phyloP scores from a whole-genome alignment of 2,329 filamentous ascomycete genomes.

The Colletotrichum euphorbiae region DNA sequence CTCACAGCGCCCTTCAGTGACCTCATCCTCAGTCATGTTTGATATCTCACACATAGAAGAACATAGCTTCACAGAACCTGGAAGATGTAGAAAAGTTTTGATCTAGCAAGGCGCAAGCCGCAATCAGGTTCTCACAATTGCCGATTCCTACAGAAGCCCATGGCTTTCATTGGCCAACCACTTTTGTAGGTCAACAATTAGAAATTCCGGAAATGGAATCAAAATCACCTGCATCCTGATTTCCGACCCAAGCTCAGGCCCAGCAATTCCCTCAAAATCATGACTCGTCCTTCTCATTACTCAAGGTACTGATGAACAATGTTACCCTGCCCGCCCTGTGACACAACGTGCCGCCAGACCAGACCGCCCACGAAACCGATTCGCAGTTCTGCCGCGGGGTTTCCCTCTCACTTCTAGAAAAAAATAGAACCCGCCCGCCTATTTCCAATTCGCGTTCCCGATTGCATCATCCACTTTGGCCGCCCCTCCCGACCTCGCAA shows the following conservation, averaged over 20 bases:
- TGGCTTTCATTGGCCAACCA: not conserved
- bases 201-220: not conserved
- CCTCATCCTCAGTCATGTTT: not conserved
- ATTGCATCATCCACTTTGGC: constrained; percentile 35
- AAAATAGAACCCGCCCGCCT: not conserved
- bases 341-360: not conserved
- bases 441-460: constrained; percentile 20
- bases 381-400: constrained; percentile 16
- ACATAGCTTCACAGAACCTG: too few species aligned
- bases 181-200: not conserved
- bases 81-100: too few species aligned
- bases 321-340: not conserved
- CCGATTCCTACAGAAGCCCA: not conserved
- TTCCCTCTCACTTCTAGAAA: not conserved
- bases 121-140: constrained; percentile 7
- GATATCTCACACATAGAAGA: too few species aligned
- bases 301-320: not conserved
- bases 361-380: constrained; percentile 13
- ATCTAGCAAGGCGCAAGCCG: not conserved
- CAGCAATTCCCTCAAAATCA: not conserved
- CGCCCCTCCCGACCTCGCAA: constrained; percentile 14
- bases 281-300: not conserved
- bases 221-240: not conserved
- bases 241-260: not conserved
- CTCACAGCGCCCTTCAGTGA: not conserved